Evolutionary conservation across 2,329 filamentous ascomycete species (phyloP), one percentile per base, ranked within the genome.

Genomic region (Talaromyces rugulosus): DNA sequence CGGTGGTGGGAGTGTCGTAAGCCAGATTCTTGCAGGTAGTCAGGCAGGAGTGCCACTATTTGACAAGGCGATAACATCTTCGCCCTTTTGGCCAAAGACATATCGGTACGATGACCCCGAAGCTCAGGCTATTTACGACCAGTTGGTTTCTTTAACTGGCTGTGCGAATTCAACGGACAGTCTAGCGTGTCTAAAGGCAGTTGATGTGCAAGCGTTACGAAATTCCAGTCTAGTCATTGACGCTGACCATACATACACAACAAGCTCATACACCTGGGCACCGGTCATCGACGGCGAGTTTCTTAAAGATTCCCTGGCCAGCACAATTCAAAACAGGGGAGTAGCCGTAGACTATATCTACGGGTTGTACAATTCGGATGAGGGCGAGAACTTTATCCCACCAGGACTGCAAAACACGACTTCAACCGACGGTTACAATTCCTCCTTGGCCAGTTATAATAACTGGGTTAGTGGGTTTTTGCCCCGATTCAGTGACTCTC

Each of bases 341-440:
- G 71, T 85, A 8, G 80, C 83, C 58, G 78, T 78, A 2, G 76
- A 82, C 1, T 69, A 74, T 8, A 78, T 80, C 0, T 83, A 82
- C 64, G 78, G 79, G n/a, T 83, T 82, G 77, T 87, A 87, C 70
- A 88, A 88, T 69, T 79, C 82, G 0, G 82, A 87, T 67, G 86
- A 88, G 71, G 85, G 86, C 27, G 81, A 87, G 69, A 85, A 84
- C 64, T 88, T 89, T 66, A 75, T 86, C 27, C 84, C 84, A 0
- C 69, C 80, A 0, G 82, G 80, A 0, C 74, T 87, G 1, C 68
- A 74, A 18, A 74, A 72, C 55, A 63, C 65, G 0, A 65, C 67
- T 0, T 70, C 72, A 6, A 67, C 69, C 0, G 74, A 74, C 1
- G 76, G 78, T 0, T 86, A 83, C 68, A 85, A 86, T 65, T 78